Base-by-base conservation (phyloP, 108 stramenopile species). In the Nitzschia inconspicua region DNA sequence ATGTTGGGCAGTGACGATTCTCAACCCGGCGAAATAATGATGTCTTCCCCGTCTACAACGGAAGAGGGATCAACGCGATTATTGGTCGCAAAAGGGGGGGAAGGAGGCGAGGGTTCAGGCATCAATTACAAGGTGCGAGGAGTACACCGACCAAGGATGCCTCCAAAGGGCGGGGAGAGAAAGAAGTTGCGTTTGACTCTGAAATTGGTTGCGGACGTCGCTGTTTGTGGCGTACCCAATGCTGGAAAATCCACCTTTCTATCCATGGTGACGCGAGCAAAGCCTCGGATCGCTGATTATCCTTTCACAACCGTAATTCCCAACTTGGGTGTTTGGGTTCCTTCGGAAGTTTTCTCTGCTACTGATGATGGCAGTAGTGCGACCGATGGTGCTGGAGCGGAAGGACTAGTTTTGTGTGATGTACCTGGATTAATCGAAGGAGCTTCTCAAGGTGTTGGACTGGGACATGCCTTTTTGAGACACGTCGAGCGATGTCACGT, bases 181-280 rank as follows among this genome's bases (percentile, higher is more conserved):
- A 75, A 83, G 70, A 52, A 79, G 59, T 57, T 98, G 29, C 73
- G 81, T 54, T 54, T 98, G 35, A 96, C 95, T 22, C 74, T 98
- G 53, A 95, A 98, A 72, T 80, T 97, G 50, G 94, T 98, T 10
- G 96, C 94, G 0, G 98, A 98, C 68, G 95, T 97, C n/a, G 97
- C 96, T 19, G 54, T 98, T 2, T 87, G 97, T 3, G 97, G 93
- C 8, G 86, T 96, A 3, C 98, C 98, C 0, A 98, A 97, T 72
- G 95, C 96, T 7, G 98, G 98, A 4, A 98, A 98, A 73, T 83
- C 80, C 43, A 97, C 98, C 2, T 80, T 98, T 24, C 74, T 98
- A 27, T 77, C 83, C 20, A 69, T 84, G 28, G 90, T 91, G 31
- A 95, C 91, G 18, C 83, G 95, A 42, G 98, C 98, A 57, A 86